A percentile compares a stretch with the other conserved stretches of the same genome.
These are phyloP conservation scores for Psilocybe cubensis DNA, from an alignment of 768 basidiomycete genomes.

Conservation along the genomic window DNA sequence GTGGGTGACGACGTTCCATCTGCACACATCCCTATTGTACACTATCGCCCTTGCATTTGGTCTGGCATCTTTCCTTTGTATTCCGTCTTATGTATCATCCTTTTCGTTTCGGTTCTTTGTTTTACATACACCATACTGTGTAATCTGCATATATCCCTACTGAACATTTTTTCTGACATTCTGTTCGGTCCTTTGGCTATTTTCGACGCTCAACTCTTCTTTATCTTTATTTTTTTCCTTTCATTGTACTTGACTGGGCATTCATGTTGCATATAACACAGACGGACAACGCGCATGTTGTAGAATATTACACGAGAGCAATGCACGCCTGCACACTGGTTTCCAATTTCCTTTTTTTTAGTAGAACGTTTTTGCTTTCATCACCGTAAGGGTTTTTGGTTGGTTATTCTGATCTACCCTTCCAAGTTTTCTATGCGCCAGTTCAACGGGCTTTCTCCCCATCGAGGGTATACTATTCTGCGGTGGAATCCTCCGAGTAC, in stretches of 20 bases:
- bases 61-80: neutral
- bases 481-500: neutral
- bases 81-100: neutral
- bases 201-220: neutral
- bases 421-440: neutral
- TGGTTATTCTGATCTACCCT: too few relatives aligned
- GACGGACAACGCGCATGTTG: conserved; percentile 12
- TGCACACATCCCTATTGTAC: neutral
- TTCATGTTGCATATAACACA: neutral
- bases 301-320: conserved; percentile 4
- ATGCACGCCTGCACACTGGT: conserved; percentile 12
- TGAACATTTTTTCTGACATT: neutral
- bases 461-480: neutral
- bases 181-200: neutral
- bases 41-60: neutral
- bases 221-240: neutral
- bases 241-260: neutral
- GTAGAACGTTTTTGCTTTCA: too few relatives aligned
- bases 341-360: too few relatives aligned
- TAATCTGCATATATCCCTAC: conserved; percentile 3
- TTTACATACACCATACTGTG: neutral
- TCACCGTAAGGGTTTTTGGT: too few relatives aligned
- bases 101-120: neutral
- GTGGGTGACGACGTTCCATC: neutral
- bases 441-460: neutral